These are phyloP conservation scores for Thielaviopsis punctulata DNA, from an alignment of 2,329 filamentous ascomycete species.

Conservation along the genomic window DNA sequence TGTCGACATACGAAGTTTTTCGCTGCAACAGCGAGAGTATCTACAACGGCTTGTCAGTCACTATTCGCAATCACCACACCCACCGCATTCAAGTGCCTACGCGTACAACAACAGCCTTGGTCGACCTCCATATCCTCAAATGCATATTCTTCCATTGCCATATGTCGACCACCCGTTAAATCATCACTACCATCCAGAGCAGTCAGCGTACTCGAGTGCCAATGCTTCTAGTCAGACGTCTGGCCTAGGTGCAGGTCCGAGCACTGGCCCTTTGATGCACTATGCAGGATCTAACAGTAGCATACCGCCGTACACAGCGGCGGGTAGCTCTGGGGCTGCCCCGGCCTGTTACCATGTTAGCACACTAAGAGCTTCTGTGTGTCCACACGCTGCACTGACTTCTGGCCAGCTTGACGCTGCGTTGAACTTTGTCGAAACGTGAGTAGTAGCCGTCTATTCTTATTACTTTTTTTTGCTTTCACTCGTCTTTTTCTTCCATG, in stretches of 20 bases:
- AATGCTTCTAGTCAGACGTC: background rate
- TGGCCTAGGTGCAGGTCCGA: background rate
- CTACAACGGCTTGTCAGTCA: conserved; percentile 6
- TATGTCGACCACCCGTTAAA: background rate
- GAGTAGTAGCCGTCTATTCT: background rate
- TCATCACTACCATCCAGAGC: background rate
- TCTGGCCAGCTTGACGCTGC: conserved; percentile 1
- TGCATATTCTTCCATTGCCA: conserved; percentile 12
- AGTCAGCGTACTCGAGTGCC: background rate
- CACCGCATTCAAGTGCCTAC: conserved; percentile 10
- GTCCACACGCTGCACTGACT: background rate
- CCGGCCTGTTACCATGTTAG: background rate
- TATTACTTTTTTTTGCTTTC: background rate
- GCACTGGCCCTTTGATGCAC: background rate
- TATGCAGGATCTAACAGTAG: background rate
- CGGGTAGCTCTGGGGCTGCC: background rate
- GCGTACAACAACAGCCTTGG: background rate
- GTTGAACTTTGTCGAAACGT: conserved; percentile 3
- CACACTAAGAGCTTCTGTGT: background rate
- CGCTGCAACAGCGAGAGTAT: conserved; percentile 6
- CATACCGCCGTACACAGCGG: background rate
- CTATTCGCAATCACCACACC: conserved; percentile 12
- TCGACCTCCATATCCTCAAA: conserved; percentile 7
- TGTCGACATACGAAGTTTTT: conserved; percentile 4
- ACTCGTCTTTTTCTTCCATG: background rate